Percentiles rank a stretch among this genome's conserved stretches.
phyloP scores from a whole-genome alignment of 2,329 filamentous ascomycete species.

The Spiromastix sp. region DNA sequence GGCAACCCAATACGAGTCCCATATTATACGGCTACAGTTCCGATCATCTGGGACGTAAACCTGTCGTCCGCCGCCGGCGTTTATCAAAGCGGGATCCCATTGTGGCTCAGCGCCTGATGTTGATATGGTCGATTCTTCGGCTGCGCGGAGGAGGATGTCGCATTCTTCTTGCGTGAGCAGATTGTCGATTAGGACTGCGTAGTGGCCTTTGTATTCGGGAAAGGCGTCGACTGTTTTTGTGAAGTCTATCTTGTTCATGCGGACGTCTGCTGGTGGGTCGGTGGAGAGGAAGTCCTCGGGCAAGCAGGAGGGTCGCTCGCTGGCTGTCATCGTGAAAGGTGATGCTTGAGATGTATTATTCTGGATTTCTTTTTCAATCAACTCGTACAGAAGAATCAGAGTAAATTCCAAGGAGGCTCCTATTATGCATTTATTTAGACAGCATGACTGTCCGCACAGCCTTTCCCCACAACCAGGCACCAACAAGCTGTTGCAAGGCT shows the following conservation, averaged over 20 bases:
- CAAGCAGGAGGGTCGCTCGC: not conserved
- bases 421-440: no score
- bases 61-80: constrained; percentile 53
- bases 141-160: constrained; percentile 41
- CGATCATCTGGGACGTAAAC: constrained; percentile 47
- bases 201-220: constrained; percentile 42
- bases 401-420: no score
- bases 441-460: no score
- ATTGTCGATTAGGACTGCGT: constrained; percentile 55
- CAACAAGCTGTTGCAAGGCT: no score
- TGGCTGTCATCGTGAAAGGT: constrained; percentile 2
- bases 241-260: constrained; percentile 45
- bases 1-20: constrained; percentile 54
- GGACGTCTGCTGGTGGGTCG: constrained; percentile 37
- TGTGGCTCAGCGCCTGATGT: constrained; percentile 27
- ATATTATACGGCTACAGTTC: constrained; percentile 67
- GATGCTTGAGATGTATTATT: no score
- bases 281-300: constrained; percentile 22
- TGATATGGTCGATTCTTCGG: constrained; percentile 24
- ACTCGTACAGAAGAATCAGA: no score
- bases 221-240: constrained; percentile 32
- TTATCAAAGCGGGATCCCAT: constrained; percentile 62
- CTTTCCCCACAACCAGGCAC: no score
- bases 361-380: no score
- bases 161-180: constrained; percentile 57